These are phyloP conservation scores for Ceriops decandra DNA, from an alignment of 345 rosid species.

Conservation along the genomic window DNA sequence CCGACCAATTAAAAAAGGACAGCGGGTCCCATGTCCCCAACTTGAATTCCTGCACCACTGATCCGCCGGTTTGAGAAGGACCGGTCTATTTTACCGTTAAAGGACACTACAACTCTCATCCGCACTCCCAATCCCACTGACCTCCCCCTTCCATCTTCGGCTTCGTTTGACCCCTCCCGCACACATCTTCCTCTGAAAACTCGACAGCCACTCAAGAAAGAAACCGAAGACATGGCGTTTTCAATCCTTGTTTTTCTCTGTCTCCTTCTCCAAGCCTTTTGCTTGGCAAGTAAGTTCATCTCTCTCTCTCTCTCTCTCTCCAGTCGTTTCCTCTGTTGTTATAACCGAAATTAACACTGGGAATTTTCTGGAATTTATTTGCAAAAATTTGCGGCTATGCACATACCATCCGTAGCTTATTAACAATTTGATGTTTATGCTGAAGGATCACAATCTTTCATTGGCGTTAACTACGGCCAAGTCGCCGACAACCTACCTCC, in stretches of 20 bases:
- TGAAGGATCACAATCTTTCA: slow-evolving; percentile 64
- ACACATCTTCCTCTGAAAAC: background rate
- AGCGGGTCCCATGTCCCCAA: too few relatives aligned
- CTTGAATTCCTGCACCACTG: too few relatives aligned
- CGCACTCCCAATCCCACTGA: background rate
- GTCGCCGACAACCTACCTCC: slow-evolving; percentile 79
- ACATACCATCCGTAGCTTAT: too few relatives aligned
- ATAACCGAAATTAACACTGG: too few relatives aligned
- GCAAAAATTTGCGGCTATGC: too few relatives aligned
- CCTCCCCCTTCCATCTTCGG: background rate
- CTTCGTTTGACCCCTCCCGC: background rate
- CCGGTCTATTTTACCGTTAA: too few relatives aligned
- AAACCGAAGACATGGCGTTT: slow-evolving; percentile 5
- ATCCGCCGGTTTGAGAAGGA: too few relatives aligned
- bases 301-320: background rate
- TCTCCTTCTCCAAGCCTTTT: slow-evolving; percentile 25
- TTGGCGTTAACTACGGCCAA: slow-evolving; percentile 86
- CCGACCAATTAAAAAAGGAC: too few relatives aligned
- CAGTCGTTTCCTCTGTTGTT: too few relatives aligned
- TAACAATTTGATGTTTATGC: background rate
- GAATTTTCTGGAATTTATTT: too few relatives aligned
- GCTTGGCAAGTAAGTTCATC: slow-evolving; percentile 41
- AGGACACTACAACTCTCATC: background rate
- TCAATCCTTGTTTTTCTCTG: slow-evolving; percentile 21
- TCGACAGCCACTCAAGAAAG: background rate